Conservation (phyloP, 108 stramenopile species). For the Fistulifera pelliculosa region DNA sequence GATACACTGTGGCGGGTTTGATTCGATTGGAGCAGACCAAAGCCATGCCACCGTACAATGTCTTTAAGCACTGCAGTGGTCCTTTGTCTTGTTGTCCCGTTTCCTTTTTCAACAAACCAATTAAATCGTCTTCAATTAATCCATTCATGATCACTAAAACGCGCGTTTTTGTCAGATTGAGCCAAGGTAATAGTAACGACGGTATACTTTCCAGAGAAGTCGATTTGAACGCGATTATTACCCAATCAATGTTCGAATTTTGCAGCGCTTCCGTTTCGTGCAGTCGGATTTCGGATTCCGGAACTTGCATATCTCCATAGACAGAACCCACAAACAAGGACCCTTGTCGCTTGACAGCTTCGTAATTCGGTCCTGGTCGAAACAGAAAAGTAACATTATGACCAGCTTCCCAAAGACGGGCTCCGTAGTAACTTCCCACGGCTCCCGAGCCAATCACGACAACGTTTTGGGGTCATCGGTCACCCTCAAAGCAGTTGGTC, state of each 20-base stretch:
- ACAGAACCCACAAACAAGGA: conserved; percentile 56
- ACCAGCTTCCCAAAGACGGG: conserved; percentile 63
- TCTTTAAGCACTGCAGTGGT: conserved; percentile 20
- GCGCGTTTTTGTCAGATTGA: conserved; percentile 37
- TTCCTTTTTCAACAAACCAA: conserved; percentile 23
- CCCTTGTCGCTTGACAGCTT: conserved; percentile 25
- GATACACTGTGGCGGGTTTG: conserved; percentile 50
- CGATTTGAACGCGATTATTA: conserved; percentile 62
- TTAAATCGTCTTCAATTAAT: conserved; percentile 70
- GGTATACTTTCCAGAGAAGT: conserved; percentile 53
- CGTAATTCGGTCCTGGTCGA: conserved; percentile 44
- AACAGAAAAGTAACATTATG: conserved; percentile 66
- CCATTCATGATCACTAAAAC: conserved; percentile 83
- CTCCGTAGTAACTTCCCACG: conserved; percentile 63
- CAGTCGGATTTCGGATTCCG: conserved; percentile 28
- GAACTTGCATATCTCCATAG: conserved; percentile 60
- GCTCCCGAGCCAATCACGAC: conserved; percentile 57
- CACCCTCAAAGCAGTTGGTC: too few relatives aligned
- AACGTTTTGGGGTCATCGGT: conserved; percentile 9
- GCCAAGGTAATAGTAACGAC: conserved; percentile 40
- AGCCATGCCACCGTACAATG: conserved; percentile 81
- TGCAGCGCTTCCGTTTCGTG: conserved; percentile 28
- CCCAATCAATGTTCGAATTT: conserved; percentile 58
- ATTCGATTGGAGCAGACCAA: conserved; percentile 66
- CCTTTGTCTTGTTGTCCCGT: conserved; percentile 7